Percentiles rank a stretch among this genome's conserved stretches.
Conservation (phyloP, 768 basidiomycete genomes). For the Leccinum uliginosum region DNA sequence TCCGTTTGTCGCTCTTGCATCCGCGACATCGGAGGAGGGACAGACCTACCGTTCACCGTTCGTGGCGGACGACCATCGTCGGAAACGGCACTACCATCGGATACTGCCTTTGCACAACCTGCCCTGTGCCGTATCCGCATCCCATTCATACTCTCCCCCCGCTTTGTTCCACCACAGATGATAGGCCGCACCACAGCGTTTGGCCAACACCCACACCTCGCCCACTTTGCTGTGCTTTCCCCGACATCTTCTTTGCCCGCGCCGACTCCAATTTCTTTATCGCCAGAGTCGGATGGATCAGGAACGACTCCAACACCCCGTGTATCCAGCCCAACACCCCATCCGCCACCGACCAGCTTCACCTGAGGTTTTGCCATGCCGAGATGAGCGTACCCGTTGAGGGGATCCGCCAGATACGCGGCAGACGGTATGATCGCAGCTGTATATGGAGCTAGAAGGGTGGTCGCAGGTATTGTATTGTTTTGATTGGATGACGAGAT, state of each 20-base stretch:
- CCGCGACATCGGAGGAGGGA: conserved; percentile 7
- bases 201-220: conserved; percentile 51
- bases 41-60: conserved; percentile 8
- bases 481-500: conserved; percentile 47
- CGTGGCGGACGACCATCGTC: neutral
- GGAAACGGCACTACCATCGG: neutral
- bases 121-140: conserved; percentile 16
- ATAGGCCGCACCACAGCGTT: conserved; percentile 45
- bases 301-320: conserved; percentile 56
- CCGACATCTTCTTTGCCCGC: conserved; percentile 35
- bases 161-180: conserved; percentile 30
- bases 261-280: neutral
- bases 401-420: conserved; percentile 69
- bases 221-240: conserved; percentile 46
- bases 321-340: conserved; percentile 77
- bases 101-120: conserved; percentile 10
- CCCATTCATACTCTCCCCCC: conserved; percentile 15
- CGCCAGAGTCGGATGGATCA: conserved; percentile 20
- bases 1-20: conserved; percentile 10
- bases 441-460: conserved; percentile 59
- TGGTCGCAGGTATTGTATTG: conserved; percentile 46
- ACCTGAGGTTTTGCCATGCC: conserved; percentile 86
- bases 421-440: conserved; percentile 63
- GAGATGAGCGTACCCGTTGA: conserved; percentile 81
- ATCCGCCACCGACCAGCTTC: conserved; percentile 70